Evolutionary conservation across 179 eudicot species (phyloP).

Genomic region (Spergularia azorica): DNA sequence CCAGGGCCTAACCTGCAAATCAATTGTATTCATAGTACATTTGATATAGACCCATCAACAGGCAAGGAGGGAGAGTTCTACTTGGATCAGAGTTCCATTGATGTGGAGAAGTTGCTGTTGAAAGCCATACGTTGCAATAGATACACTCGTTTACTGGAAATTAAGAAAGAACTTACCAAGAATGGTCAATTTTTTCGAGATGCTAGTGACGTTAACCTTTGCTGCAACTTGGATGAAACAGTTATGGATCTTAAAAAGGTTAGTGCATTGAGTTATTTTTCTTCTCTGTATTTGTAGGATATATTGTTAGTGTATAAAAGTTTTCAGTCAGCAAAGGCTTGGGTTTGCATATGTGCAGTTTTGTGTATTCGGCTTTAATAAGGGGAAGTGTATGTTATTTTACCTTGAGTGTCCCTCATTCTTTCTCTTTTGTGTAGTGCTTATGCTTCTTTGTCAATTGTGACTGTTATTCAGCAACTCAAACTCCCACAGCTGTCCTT

Average conservation of each 20-base stretch:
- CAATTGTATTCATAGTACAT: conserved; percentile 80
- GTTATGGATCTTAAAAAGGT: conserved; percentile 54
- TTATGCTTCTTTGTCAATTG: neutral
- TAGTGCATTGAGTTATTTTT: conserved; percentile 23
- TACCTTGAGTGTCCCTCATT: neutral
- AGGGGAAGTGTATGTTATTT: neutral
- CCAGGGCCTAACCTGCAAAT: conserved; percentile 86
- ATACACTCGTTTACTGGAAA: conserved; percentile 91
- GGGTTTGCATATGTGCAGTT: neutral
- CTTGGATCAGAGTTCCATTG: conserved; percentile 82
- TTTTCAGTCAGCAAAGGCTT: neutral
- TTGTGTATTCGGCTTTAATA: neutral
- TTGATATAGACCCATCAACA: conserved; percentile 84
- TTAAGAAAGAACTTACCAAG: conserved; percentile 72
- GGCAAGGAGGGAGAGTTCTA: conserved; percentile 85
- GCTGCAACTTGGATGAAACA: conserved; percentile 46
- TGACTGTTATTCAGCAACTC: neutral
- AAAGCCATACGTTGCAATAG: conserved; percentile 84
- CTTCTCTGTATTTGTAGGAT: conserved; percentile 8
- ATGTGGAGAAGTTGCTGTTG: conserved; percentile 82
- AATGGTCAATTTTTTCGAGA: conserved; percentile 64
- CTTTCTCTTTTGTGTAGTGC: conserved; percentile 1
- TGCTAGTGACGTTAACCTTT: conserved; percentile 70
- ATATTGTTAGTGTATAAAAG: conserved; percentile 20
- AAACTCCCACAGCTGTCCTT: neutral